Conservation (phyloP, 2,329 filamentous ascomycete genomes). For the Colletotrichum eremochloae region DNA sequence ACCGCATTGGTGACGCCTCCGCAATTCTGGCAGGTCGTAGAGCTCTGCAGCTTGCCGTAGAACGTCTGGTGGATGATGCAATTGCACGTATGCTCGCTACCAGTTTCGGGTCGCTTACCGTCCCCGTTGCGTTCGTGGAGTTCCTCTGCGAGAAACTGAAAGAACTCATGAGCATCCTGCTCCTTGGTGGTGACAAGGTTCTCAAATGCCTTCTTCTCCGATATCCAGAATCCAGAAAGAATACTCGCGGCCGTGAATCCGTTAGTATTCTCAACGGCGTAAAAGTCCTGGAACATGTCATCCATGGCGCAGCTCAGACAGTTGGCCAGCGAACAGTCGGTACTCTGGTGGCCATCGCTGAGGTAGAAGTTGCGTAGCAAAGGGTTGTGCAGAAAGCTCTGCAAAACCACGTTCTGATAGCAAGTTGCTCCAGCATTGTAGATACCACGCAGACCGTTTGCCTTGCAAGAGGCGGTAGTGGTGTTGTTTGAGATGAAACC, state of each 20-base stretch:
- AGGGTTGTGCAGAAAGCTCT: slow-evolving; percentile 94
- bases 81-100: slow-evolving; percentile 76
- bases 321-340: slow-evolving; percentile 75
- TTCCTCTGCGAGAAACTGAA: slow-evolving; percentile 94
- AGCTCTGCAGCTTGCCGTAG: slow-evolving; percentile 90
- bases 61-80: slow-evolving; percentile 97
- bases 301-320: slow-evolving; percentile 80
- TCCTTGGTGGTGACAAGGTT: slow-evolving; percentile 91
- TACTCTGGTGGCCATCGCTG: slow-evolving; percentile 86
- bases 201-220: slow-evolving; percentile 78
- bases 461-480: slow-evolving; percentile 83
- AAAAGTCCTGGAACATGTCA: slow-evolving; percentile 80
- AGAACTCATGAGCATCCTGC: slow-evolving; percentile 97
- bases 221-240: slow-evolving; percentile 90
- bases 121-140: slow-evolving; percentile 87
- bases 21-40: slow-evolving; percentile 91
- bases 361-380: slow-evolving; percentile 93
- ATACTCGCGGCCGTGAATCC: slow-evolving; percentile 93
- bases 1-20: slow-evolving; percentile 84
- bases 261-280: slow-evolving; percentile 81
- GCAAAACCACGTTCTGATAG: slow-evolving; percentile 96
- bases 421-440: slow-evolving; percentile 99
- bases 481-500: slow-evolving; percentile 84
- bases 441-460: slow-evolving; percentile 89
- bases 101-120: slow-evolving; percentile 71